Evolutionary conservation across 179 eudicot genomes (phyloP), one percentile per base, ranked within the genome.

Genomic region (Heliamphora pulchella): DNA sequence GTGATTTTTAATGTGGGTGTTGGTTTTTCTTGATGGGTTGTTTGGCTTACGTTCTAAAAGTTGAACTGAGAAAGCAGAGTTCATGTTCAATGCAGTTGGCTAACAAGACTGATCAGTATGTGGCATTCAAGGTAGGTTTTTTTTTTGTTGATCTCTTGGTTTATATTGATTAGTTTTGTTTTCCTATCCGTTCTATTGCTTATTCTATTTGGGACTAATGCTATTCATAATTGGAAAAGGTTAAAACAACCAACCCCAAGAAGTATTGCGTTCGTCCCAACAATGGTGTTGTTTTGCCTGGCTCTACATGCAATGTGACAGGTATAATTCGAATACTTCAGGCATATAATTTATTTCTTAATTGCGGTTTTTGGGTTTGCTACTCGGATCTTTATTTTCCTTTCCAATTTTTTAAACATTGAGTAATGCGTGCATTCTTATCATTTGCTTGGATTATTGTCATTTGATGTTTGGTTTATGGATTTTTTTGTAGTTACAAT

Each of bases 191-290:
- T 81, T 79, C 20, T 79, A 70, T 59, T 66, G 50, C 14, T 75
- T 80, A 77, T n/a, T n/a, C n/a, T n/a, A 8, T 74, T 22, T 76
- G 76, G 66, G 47, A 79, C 18, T 44, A 14, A 77, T 53, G 44
- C 2, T 15, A 31, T 68, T 50, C 48, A 78, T 63, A 14, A 75
- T 15, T 82, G 18, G n/a, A 71, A 74, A 84, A 93, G 98, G 94
- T 94, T 74, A 94, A 94, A 86, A 94, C 98, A 74, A 94, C 98
- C 47, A 94, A 91, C 83, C 98, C 98, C 20, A 94, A 91, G 86
- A 91, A 87, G 88, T 94, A 94, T 76, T 93, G 91, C 71, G 98
- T 94, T 68, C 96, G 97, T 44, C 98, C 98, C 44, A 94, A 94
- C 84, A 89, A 90, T 31, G 97, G 98, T 61, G 79, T 94, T 68